phyloP scores from a whole-genome alignment of 495 filamentous ascomycete genomes.

The Annulohypoxylon bovei region DNA sequence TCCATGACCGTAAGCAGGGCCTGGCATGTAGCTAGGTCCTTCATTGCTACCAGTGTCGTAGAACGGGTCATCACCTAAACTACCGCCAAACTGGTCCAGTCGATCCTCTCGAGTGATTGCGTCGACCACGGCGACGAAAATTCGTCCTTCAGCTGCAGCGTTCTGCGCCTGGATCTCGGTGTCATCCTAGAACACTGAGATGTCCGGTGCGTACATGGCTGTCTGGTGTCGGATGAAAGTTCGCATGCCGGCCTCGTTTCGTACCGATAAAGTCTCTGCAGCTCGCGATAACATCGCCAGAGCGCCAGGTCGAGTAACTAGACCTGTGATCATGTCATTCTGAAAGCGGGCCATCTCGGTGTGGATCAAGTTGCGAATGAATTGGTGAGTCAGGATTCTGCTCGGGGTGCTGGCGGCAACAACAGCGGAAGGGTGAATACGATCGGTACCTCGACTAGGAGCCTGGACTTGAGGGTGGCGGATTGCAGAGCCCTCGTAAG shows the following conservation, averaged over 20 bases:
- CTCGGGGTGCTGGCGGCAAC: conserved; percentile 31
- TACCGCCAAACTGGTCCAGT: neutral
- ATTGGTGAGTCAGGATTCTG: conserved; percentile 4
- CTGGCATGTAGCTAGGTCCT: neutral
- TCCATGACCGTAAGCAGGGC: neutral
- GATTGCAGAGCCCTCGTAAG: neutral
- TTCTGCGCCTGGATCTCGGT: conserved; percentile 23
- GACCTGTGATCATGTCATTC: neutral
- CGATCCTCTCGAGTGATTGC: conserved; percentile 11
- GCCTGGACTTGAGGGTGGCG: neutral
- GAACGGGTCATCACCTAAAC: conserved; percentile 28
- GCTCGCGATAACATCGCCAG: neutral
- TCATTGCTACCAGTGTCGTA: neutral
- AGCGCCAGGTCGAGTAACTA: neutral
- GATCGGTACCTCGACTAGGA: neutral
- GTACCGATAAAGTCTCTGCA: neutral
- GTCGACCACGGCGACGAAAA: neutral
- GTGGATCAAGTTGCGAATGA: conserved; percentile 15
- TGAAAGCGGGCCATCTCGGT: conserved; percentile 24
- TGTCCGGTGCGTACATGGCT: conserved; percentile 11
- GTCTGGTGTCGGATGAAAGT: conserved; percentile 23
- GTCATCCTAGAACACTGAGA: conserved; percentile 33
- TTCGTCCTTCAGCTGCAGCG: conserved; percentile 8
- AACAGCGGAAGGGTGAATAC: neutral
- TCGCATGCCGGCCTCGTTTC: conserved; percentile 16